Evolutionary conservation across 495 filamentous ascomycete species (phyloP), one percentile per base, ranked within the genome.

Genomic region (Penicillium psychrofluorescens): DNA sequence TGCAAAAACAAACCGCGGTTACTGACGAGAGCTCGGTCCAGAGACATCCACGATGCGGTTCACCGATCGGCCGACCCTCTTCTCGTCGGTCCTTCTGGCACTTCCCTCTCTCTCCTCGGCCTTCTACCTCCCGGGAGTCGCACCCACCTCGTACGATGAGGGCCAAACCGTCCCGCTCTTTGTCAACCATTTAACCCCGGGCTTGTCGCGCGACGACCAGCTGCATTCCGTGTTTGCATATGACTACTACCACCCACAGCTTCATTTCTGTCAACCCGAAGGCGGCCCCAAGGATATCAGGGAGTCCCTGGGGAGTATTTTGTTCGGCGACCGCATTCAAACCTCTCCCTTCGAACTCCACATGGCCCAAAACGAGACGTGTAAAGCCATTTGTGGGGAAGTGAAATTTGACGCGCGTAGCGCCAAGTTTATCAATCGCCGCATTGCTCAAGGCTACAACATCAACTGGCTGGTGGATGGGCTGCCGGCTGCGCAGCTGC

Each of bases 401-500:
- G 72, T 75, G 36, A 77, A 67, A 28, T 94, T 90, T 50, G 77
- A 86, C 40, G 60, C 75, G n/a, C 67, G 68, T 30, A 77, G 79
- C 31, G 82, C 88, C 16, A 71, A 79, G 35, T 97, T 91, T 45
- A 83, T 92, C 28, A 95, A 95, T 59, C 70, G 74, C 49, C 76
- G 80, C 50, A 96, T 98, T 56, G 68, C 64, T 54, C 79, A 90
- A 55, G 84, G 81, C 22, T 94, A 89, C 62, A 86, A 90, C 54
- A 71, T 96, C 58, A 95, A 98, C 67, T 96, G 90, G 89, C 66
- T 97, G 40, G 80, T 97, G 7, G 92, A 98, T 62, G 92, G 94
- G 8, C 71, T 98, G 35, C 92, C 92, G 2, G 92, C 87, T 6
- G 94, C 87, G 16, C 85, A 92, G 54, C 66, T 81, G 50, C 81